Evolutionary conservation across 2,329 filamentous ascomycete species (phyloP), one percentile per base, ranked within the genome.

Genomic region (Purpureocillium takamizusanense): DNA sequence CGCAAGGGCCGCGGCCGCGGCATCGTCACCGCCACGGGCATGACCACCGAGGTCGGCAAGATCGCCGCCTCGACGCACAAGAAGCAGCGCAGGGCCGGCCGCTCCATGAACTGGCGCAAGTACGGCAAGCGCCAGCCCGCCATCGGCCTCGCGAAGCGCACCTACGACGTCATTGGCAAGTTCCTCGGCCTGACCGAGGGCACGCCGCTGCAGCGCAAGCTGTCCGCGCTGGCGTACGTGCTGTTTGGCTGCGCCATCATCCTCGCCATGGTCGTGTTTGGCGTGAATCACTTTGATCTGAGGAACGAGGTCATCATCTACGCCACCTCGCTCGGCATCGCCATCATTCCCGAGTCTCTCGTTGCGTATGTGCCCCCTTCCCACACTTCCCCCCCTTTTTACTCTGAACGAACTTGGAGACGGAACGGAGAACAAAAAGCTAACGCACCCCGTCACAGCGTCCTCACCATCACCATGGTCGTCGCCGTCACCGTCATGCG

Each of bases 151-250:
- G 44, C 57, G 4, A 70, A 64, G 53, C 69, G 70, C 36, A 59
- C 60, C 23, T 71, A 67, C 41, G 66, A 72, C 47, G 59, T 66
- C 14, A 46, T 71, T 33, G 72, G 72, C 46, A 74, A 76, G 56
- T 78, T 81, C 48, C 67, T 82, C 38, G 78, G 73, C 35, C 53
- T 77, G 18, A 72, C 69, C 4, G 70, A 80, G 42, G 86, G 86
- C 23, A 92, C 86, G 2, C 86, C 86, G 3, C 66, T 92, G 35
- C 84, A 89, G 60, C 76, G 81, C 46, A 88, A 86, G 60, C 67
- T 92, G 36, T 83, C 82, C 42, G 83, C 84, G 49, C 70, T 92
- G 42, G 86, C 86, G 10, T 81, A 88, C 40, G 64, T 84, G 7
- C 74, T 92, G 3, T 88, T 90, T 53, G 78, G 73, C 34, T 79